Conservation (phyloP, 1,284 basidiomycete genomes). For the Melampsora larici-populina region DNA sequence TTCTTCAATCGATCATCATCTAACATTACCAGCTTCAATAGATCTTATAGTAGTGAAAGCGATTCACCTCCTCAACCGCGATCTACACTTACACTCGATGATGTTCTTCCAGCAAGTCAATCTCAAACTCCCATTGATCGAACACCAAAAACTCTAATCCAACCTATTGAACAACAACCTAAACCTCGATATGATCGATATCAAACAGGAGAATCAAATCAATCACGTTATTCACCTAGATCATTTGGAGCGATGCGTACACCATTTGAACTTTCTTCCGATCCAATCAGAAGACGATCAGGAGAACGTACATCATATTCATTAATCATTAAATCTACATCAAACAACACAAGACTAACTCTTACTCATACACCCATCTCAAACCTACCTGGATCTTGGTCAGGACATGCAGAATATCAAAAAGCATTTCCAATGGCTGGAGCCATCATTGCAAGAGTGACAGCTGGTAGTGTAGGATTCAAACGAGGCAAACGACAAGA, state of each 20-base stretch:
- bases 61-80: neutral
- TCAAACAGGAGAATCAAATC: neutral
- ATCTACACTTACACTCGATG: constrained; percentile 24
- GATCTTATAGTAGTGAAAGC: neutral
- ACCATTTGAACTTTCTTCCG: constrained; percentile 24
- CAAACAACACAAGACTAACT: constrained; percentile 37
- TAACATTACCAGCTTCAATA: neutral
- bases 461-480: constrained; percentile 37
- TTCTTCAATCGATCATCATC: neutral
- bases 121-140: neutral
- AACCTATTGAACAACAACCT: neutral
- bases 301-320: constrained; percentile 32
- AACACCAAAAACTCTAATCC: neutral
- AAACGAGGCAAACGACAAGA: constrained; percentile 27
- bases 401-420: constrained; percentile 25
- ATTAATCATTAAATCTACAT: constrained; percentile 21
- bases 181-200: neutral
- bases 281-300: constrained; percentile 27
- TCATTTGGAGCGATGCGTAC: neutral
- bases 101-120: constrained; percentile 21
- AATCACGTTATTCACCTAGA: neutral
- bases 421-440: constrained; percentile 36
- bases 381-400: constrained; percentile 24
- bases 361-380: constrained; percentile 36
- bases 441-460: constrained; percentile 22